phyloP scores from a whole-genome alignment of 768 basidiomycete species.

The Rhizopogon salebrosus region DNA sequence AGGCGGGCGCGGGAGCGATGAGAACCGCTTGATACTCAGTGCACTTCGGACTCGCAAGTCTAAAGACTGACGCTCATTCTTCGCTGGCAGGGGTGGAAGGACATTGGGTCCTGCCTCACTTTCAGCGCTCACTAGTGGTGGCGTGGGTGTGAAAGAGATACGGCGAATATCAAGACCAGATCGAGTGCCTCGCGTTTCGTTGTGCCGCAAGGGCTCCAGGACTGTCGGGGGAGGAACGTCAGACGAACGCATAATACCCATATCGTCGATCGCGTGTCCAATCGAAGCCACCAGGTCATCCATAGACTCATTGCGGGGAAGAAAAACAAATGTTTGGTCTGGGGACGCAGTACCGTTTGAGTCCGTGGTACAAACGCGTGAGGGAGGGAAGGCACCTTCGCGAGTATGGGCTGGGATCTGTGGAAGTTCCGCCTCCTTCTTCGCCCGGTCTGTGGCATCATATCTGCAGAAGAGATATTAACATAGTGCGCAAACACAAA shows the following conservation, averaged over 20 bases:
- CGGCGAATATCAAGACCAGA: constrained; percentile 30
- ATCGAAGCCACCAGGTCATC: constrained; percentile 34
- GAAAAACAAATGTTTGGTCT: constrained; percentile 12
- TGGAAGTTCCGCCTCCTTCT: background rate
- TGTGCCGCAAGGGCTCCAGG: constrained; percentile 33
- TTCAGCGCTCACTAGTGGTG: constrained; percentile 9
- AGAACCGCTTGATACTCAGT: constrained; percentile 37
- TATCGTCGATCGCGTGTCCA: constrained; percentile 34
- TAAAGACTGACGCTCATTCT: constrained; percentile 16
- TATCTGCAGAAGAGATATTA: background rate
- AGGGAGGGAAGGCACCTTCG: constrained; percentile 66
- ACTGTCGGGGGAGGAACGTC: constrained; percentile 35
- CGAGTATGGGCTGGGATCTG: constrained; percentile 31
- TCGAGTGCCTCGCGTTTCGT: constrained; percentile 21
- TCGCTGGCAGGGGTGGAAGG: constrained; percentile 26
- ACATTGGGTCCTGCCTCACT: constrained; percentile 1
- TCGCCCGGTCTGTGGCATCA: background rate
- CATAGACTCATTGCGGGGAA: constrained; percentile 27
- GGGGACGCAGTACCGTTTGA: constrained; percentile 12
- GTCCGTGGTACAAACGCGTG: constrained; percentile 25
- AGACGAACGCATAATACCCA: constrained; percentile 28
- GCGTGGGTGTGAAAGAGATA: constrained; percentile 7
- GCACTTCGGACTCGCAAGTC: constrained; percentile 23
- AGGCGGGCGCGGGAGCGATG: constrained; percentile 63
- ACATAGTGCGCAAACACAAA: background rate